Evolutionary conservation across 805 yeast genomes (phyloP).

Genomic region (Ogataea trehaloabstinens): DNA sequence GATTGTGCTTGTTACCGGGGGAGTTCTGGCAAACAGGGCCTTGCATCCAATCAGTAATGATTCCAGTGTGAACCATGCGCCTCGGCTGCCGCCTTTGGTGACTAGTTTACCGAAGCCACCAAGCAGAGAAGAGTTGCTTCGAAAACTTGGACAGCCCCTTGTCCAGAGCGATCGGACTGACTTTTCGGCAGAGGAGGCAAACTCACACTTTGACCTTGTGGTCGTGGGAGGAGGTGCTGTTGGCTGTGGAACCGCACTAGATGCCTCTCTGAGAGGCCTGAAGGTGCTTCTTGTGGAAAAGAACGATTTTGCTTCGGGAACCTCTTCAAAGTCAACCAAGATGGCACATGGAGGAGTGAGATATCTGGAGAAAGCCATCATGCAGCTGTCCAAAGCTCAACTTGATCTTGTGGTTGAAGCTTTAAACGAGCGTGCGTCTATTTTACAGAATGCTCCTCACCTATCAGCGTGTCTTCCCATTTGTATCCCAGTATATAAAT

Average conservation of each 20-base stretch:
- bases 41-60: constrained; percentile 12
- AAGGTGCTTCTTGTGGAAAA: constrained; percentile 85
- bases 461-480: constrained; percentile 83
- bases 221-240: constrained; percentile 96
- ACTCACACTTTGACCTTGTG: constrained; percentile 69
- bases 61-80: constrained; percentile 5
- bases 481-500: constrained; percentile 92
- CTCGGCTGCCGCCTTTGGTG: constrained; percentile 39
- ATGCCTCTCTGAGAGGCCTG: constrained; percentile 86
- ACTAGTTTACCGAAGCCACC: constrained; percentile 52
- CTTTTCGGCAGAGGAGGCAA: constrained; percentile 30
- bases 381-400: constrained; percentile 88
- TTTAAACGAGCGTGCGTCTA: constrained; percentile 78
- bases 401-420: constrained; percentile 87
- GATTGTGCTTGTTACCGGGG: constrained; percentile 11
- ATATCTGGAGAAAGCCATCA: constrained; percentile 90
- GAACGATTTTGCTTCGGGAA: constrained; percentile 88
- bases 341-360: constrained; percentile 98
- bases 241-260: constrained; percentile 91
- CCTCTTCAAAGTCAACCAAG: constrained; percentile 91
- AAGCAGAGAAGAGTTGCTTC: constrained; percentile 50
- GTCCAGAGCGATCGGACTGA: constrained; percentile 3
- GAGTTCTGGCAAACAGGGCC: constrained; percentile 8
- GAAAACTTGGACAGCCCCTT: constrained; percentile 36
- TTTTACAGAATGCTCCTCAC: constrained; percentile 90